Conservation (phyloP, 1,284 basidiomycete species). For the Apiotrichum akiyoshidainum region DNA sequence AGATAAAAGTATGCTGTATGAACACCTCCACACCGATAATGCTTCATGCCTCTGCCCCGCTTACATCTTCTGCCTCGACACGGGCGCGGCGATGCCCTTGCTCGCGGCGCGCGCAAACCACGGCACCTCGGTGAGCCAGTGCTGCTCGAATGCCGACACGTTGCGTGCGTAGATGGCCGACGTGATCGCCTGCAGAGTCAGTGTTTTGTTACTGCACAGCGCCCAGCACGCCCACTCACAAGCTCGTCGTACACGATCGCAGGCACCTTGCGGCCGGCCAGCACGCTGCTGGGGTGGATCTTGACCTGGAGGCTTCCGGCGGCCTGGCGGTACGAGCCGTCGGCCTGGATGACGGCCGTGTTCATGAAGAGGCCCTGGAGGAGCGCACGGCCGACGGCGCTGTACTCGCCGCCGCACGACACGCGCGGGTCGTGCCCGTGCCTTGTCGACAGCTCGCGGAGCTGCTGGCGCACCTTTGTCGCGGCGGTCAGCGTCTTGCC, state of each 20-base stretch:
- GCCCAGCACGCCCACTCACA: slow-evolving; percentile 51
- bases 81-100: slow-evolving; percentile 8
- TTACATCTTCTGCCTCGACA: slow-evolving; percentile 8
- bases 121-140: slow-evolving; percentile 54
- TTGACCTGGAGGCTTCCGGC: slow-evolving; percentile 74
- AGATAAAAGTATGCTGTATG: neutral
- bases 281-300: slow-evolving; percentile 78
- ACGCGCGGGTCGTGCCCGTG: slow-evolving; percentile 61
- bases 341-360: slow-evolving; percentile 74
- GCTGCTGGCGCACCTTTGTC: slow-evolving; percentile 73
- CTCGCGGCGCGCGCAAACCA: slow-evolving; percentile 39
- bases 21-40: neutral
- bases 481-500: slow-evolving; percentile 83
- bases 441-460: slow-evolving; percentile 65
- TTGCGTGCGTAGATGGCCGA: slow-evolving; percentile 80
- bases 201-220: slow-evolving; percentile 48
- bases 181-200: slow-evolving; percentile 59
- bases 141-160: slow-evolving; percentile 72
- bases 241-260: slow-evolving; percentile 88
- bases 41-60: neutral
- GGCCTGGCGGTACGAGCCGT: slow-evolving; percentile 77
- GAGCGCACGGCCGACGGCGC: slow-evolving; percentile 64
- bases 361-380: slow-evolving; percentile 74
- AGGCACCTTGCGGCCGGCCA: slow-evolving; percentile 72
- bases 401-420: slow-evolving; percentile 61